Evolutionary conservation across 345 rosid genomes (phyloP).

Genomic region (Carallia pectinifolia): DNA sequence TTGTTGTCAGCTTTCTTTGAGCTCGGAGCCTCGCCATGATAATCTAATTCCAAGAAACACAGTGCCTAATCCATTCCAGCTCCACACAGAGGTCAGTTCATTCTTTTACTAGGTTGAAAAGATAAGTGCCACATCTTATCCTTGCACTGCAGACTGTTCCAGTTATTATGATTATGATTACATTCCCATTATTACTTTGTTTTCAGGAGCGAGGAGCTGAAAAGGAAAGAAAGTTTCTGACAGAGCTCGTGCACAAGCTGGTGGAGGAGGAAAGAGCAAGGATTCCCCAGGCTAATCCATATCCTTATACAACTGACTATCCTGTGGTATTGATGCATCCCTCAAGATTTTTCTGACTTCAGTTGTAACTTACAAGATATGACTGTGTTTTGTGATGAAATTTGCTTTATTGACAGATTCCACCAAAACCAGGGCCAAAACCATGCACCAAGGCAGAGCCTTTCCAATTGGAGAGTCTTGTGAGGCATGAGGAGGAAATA

Average conservation of each 20-base stretch:
- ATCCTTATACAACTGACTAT: conserved; percentile 93
- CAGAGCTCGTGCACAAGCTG: conserved; percentile 56
- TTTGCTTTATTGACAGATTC: conserved; percentile 50
- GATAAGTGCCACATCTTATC: no score
- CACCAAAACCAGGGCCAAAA: conserved; percentile 84
- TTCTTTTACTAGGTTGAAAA: background rate
- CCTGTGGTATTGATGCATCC: conserved; percentile 64
- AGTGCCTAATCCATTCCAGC: conserved; percentile 80
- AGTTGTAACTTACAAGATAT: background rate
- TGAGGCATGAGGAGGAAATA: conserved; percentile 87
- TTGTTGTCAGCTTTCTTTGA: conserved; percentile 68
- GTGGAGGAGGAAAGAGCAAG: conserved; percentile 73
- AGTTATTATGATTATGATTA: background rate
- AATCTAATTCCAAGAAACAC: conserved; percentile 73
- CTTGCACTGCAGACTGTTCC: background rate
- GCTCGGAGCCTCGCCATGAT: conserved; percentile 58
- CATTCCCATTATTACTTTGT: background rate
- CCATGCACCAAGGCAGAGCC: conserved; percentile 80
- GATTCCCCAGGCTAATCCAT: conserved; percentile 80
- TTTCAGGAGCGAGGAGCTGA: conserved; percentile 90
- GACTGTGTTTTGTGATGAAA: background rate
- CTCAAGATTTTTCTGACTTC: background rate
- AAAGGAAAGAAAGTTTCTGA: conserved; percentile 66
- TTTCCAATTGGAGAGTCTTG: conserved; percentile 79
- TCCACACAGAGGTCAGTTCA: conserved; percentile 75